Evolutionary conservation across 2,329 filamentous ascomycete species (phyloP).

Genomic region (Hypomyces perniciosus): DNA sequence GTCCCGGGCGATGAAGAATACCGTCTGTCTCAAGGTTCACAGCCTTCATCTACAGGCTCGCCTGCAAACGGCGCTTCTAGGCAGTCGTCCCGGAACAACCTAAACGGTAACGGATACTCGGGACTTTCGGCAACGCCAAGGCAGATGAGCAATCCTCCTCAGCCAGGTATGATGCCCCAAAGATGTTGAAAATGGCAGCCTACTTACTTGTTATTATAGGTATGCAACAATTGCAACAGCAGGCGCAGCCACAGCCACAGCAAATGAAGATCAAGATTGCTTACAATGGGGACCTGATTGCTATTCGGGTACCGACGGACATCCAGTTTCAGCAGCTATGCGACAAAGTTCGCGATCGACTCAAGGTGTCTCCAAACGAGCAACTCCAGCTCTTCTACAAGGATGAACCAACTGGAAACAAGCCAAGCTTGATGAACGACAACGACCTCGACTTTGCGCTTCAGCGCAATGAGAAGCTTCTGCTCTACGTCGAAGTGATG

Average conservation of each 20-base stretch:
- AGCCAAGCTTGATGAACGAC: conserved; percentile 69
- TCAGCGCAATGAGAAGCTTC: conserved; percentile 78
- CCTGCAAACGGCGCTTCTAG: conserved; percentile 54
- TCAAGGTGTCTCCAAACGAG: conserved; percentile 65
- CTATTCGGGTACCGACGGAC: conserved; percentile 79
- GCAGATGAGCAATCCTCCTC: conserved; percentile 44
- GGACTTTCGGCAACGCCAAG: conserved; percentile 47
- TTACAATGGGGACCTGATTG: conserved; percentile 86
- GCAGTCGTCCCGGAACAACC: conserved; percentile 60
- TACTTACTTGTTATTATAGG: background rate
- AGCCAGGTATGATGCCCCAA: conserved; percentile 10
- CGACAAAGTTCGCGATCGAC: conserved; percentile 76
- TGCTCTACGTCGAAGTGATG: conserved; percentile 61
- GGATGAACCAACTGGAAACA: conserved; percentile 72
- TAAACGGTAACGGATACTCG: conserved; percentile 51
- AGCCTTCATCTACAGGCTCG: conserved; percentile 60
- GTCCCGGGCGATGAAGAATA: conserved; percentile 70
- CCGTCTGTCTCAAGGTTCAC: conserved; percentile 64
- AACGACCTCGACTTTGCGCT: conserved; percentile 76
- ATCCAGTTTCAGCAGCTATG: conserved; percentile 72
- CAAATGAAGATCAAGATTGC: conserved; percentile 89
- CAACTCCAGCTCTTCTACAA: conserved; percentile 77
- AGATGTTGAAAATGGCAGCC: background rate
- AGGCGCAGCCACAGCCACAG: background rate
- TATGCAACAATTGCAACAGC: conserved; percentile 32